Evolutionary conservation across 768 basidiomycete species (phyloP).

Genomic region (Boletus rex-veris): DNA sequence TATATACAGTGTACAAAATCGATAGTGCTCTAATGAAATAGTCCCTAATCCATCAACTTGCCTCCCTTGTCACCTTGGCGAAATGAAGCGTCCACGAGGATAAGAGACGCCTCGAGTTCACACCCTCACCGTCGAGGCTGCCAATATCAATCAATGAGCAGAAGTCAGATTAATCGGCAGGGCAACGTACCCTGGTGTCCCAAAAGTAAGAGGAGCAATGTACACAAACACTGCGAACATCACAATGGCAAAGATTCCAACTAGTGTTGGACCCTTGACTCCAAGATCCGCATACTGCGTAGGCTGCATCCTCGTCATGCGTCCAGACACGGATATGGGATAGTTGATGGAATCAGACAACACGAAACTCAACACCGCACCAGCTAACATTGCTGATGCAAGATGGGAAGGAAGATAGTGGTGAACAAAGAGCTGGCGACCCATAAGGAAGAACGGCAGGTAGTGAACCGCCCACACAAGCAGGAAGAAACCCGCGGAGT

Average conservation of each 20-base stretch:
- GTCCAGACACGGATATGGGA: constrained; percentile 77
- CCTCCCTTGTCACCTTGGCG: constrained; percentile 57
- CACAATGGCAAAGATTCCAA: constrained; percentile 52
- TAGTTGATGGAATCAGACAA: constrained; percentile 89
- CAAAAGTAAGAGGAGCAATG: constrained; percentile 90
- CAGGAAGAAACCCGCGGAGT: constrained; percentile 94
- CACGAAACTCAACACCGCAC: constrained; percentile 87
- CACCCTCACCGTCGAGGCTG: constrained; percentile 81
- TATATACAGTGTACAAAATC: constrained; percentile 22
- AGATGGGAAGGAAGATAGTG: constrained; percentile 98
- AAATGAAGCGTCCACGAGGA: constrained; percentile 95
- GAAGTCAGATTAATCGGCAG: neutral
- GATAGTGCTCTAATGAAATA: constrained; percentile 12
- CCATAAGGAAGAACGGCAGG: constrained; percentile 97
- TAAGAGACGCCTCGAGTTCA: constrained; percentile 79
- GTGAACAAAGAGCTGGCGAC: constrained; percentile 93
- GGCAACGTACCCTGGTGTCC: constrained; percentile 82
- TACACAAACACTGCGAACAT: constrained; percentile 69
- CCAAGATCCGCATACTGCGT: constrained; percentile 71
- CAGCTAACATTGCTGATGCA: constrained; percentile 87
- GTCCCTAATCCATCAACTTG: constrained; percentile 17
- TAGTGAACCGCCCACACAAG: constrained; percentile 95
- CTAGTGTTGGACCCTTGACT: constrained; percentile 65
- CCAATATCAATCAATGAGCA: constrained; percentile 15
- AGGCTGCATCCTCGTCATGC: constrained; percentile 52